Percentiles rank a stretch among this genome's conserved stretches.
Conservation (phyloP, 106 monocot genomes). For the Dioscorea alata region DNA sequence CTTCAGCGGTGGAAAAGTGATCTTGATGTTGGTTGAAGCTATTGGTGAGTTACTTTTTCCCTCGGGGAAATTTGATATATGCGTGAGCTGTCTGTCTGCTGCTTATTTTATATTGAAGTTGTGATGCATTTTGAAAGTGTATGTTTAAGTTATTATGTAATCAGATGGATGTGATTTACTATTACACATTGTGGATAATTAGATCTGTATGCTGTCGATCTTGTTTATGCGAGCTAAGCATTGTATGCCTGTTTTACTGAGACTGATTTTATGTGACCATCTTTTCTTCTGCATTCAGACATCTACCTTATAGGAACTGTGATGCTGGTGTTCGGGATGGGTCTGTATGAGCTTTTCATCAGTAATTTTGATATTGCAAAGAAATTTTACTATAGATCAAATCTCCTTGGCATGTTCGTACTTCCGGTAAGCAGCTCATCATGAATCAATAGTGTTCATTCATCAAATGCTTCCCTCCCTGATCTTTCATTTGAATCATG, state of each 20-base stretch:
- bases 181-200: too few relatives aligned
- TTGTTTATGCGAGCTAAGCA: too few relatives aligned
- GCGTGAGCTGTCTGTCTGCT: too few relatives aligned
- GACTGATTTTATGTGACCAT: too few relatives aligned
- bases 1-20: slow-evolving; percentile 44
- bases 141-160: too few relatives aligned
- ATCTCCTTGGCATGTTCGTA: slow-evolving; percentile 71
- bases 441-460: not conserved
- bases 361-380: slow-evolving; percentile 74
- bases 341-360: slow-evolving; percentile 93
- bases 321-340: slow-evolving; percentile 97
- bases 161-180: too few relatives aligned
- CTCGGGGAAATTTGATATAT: too few relatives aligned
- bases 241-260: too few relatives aligned
- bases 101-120: too few relatives aligned
- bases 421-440: slow-evolving; percentile 40
- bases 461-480: not conserved
- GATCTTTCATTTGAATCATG: not conserved
- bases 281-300: slow-evolving; percentile 39
- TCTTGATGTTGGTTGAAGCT: slow-evolving; percentile 58
- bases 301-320: slow-evolving; percentile 89
- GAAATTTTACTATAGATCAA: slow-evolving; percentile 61
- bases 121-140: too few relatives aligned
- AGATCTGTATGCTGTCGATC: too few relatives aligned
- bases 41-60: slow-evolving; percentile 44